These are phyloP conservation scores for Coemansia sp. DNA, from an alignment of 192 early-diverging fungal species.

Conservation along the genomic window DNA sequence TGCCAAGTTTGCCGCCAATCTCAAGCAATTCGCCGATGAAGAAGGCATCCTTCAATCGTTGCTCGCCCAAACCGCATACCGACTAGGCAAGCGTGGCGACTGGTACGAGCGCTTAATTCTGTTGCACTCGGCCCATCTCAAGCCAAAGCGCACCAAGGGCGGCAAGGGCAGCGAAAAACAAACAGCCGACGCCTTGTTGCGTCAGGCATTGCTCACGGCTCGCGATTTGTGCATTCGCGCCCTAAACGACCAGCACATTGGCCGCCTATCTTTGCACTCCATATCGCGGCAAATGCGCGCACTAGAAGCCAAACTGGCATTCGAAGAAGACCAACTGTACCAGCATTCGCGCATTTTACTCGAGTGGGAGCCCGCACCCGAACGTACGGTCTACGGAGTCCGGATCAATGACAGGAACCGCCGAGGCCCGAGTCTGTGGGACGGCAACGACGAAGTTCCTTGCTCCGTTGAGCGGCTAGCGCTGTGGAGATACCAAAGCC, in stretches of 20 bases:
- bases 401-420: conserved; percentile 21
- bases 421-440: conserved; percentile 55
- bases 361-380: conserved; percentile 50
- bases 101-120: conserved; percentile 70
- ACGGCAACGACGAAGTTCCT: conserved; percentile 43
- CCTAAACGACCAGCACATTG: conserved; percentile 59
- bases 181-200: background rate
- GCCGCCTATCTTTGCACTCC: conserved; percentile 42
- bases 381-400: conserved; percentile 49
- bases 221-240: conserved; percentile 56
- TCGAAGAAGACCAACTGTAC: conserved; percentile 6
- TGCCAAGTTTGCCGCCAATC: conserved; percentile 51
- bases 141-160: conserved; percentile 27
- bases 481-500: conserved; percentile 61
- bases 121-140: conserved; percentile 58
- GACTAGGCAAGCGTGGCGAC: conserved; percentile 55
- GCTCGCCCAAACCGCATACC: conserved; percentile 58
- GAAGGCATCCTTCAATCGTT: conserved; percentile 56
- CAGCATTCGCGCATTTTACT: conserved; percentile 25
- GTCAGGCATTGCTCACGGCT: conserved; percentile 11
- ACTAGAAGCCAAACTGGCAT: conserved; percentile 35
- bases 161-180: conserved; percentile 23
- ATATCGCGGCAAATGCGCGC: conserved; percentile 37
- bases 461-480: conserved; percentile 65
- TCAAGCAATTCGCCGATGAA: conserved; percentile 59